phyloP scores from a whole-genome alignment of 495 filamentous ascomycete genomes.

The Talaromyces borbonicus region DNA sequence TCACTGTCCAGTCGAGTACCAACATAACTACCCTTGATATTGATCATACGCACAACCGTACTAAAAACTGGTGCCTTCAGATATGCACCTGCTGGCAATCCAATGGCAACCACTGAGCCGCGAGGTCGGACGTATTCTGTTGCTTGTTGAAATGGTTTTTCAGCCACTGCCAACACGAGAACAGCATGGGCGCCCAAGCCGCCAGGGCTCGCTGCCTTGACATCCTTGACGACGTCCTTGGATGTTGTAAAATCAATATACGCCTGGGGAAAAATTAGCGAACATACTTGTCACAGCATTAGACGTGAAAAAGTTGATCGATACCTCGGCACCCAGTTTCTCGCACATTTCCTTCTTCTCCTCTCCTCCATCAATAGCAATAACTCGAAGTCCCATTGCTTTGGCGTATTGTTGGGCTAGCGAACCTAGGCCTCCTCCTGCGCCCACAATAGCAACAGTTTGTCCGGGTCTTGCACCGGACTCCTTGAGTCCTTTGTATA shows the following conservation, averaged over 20 bases:
- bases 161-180: conserved; percentile 70
- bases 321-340: conserved; percentile 51
- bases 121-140: conserved; percentile 72
- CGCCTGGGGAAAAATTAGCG: conserved; percentile 12
- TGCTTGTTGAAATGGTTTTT: conserved; percentile 93
- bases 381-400: conserved; percentile 72
- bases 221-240: conserved; percentile 70
- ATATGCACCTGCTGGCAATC: conserved; percentile 68
- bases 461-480: conserved; percentile 63
- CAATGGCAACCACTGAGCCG: conserved; percentile 75
- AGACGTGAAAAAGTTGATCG: not conserved
- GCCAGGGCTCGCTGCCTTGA: conserved; percentile 65
- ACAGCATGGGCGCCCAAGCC: conserved; percentile 84
- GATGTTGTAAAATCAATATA: conserved; percentile 72
- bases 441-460: conserved; percentile 76
- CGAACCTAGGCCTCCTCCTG: conserved; percentile 76
- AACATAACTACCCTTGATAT: conserved; percentile 87
- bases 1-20: conserved; percentile 77
- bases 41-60: conserved; percentile 80
- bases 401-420: conserved; percentile 79
- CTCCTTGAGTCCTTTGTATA: conserved; percentile 89
- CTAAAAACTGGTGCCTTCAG: conserved; percentile 78
- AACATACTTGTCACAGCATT: not conserved
- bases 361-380: conserved; percentile 72
- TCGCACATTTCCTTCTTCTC: conserved; percentile 64